Evolutionary conservation across 352 stramenopile genomes (phyloP), one percentile per base, ranked within the genome.

Genomic region (Phytopythium montanum): DNA sequence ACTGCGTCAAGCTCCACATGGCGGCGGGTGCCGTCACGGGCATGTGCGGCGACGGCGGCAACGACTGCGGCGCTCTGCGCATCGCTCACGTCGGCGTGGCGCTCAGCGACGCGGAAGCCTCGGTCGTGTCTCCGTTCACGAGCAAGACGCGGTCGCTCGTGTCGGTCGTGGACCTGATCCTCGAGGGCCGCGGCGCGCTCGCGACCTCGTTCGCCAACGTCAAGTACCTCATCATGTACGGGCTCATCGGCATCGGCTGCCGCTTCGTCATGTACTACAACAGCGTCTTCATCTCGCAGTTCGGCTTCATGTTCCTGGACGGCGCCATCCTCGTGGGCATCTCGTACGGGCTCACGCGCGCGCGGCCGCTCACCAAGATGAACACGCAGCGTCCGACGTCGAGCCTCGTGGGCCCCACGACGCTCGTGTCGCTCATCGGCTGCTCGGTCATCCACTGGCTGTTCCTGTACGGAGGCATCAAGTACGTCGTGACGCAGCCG

Each of bases 21-120:
- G 62, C 55, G 9, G 68, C 69, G 2, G 84, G 84, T 33, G 76
- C 74, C 2, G 81, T 95, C 9, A 90, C 79, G 10, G 82, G 79
- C 9, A 95, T 95, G 86, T 93, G 84, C 36, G 86, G 86, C 45
- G 86, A 95, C 50, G 86, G 86, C 42, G 88, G 88, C 14, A 98
- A 98, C 63, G 92, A 98, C 60, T 97, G 89, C 61, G 92, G 92
- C 57, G 90, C 90, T 29, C 67, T 98, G 16, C 92, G 90, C 65
- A 87, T 93, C 31, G 90, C 92, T 16, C 90, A 97, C 72, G 87
- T 97, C 19, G 90, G 90, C 48, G 76, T 98, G 34, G 90, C 92
- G 16, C 71, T 98, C 23, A 97, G 87, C 44, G 83, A 95, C 58
- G 78, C 88, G 0, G 90, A 98, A 53, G 90, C 92, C 41, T 93